Conservation (phyloP, 768 basidiomycete genomes). For the Trametes maxima region DNA sequence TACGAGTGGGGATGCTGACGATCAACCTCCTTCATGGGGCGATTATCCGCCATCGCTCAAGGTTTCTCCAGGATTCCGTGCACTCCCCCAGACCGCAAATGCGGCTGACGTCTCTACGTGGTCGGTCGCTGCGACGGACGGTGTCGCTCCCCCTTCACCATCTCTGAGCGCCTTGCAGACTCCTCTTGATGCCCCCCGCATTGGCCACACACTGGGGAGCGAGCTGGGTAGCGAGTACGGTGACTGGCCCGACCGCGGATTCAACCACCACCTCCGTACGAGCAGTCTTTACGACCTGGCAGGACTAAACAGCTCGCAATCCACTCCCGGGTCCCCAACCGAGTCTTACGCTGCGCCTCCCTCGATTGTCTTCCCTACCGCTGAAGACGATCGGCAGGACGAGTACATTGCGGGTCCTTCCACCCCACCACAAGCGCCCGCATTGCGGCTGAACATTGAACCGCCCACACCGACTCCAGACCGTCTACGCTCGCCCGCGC, state of each 20-base stretch:
- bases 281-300: constrained; percentile 57
- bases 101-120: constrained; percentile 23
- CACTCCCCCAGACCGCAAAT: not conserved
- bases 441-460: constrained; percentile 28
- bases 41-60: constrained; percentile 21
- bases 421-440: constrained; percentile 19
- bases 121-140: constrained; percentile 30
- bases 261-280: constrained; percentile 50
- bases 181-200: constrained; percentile 19
- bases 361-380: not conserved
- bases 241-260: constrained; percentile 42
- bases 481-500: constrained; percentile 19
- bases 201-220: constrained; percentile 49
- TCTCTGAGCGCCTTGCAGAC: constrained; percentile 16
- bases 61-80: constrained; percentile 20
- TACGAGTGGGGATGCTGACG: not conserved
- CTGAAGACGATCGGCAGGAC: not conserved
- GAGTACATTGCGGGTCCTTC: constrained; percentile 12
- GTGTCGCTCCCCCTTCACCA: constrained; percentile 18
- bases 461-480: constrained; percentile 31
- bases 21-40: constrained; percentile 1
- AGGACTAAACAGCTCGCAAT: constrained; percentile 26
- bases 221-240: constrained; percentile 61
- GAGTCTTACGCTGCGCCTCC: not conserved
- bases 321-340: constrained; percentile 10